These are phyloP conservation scores for Tetracentron sinense DNA, from an alignment of 164 flowering plant species.

Conservation along the genomic window DNA sequence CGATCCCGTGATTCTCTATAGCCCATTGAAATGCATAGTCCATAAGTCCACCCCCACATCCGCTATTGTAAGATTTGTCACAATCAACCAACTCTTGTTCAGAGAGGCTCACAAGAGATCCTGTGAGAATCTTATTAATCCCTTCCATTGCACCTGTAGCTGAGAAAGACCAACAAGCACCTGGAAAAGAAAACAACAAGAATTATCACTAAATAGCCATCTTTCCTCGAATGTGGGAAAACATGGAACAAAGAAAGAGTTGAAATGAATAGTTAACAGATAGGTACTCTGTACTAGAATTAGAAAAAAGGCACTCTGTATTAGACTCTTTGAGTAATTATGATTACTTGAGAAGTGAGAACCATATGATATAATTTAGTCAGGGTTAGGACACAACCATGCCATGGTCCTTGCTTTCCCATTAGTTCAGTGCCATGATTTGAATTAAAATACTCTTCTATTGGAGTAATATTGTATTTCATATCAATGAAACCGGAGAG, in stretches of 20 bases:
- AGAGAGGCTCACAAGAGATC: constrained; percentile 83
- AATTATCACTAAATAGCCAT: constrained; percentile 1
- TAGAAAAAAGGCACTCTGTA: not conserved
- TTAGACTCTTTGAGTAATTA: too few relatives aligned
- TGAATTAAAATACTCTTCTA: not conserved
- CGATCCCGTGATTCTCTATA: constrained; percentile 74
- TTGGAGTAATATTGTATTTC: not conserved
- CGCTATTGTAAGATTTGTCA: constrained; percentile 66
- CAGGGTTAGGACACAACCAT: too few relatives aligned
- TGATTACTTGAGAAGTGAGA: too few relatives aligned
- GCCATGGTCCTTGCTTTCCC: not conserved
- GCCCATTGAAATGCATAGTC: constrained; percentile 85
- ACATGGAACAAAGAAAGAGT: not conserved
- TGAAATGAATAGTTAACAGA: not conserved
- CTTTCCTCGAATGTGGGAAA: too few relatives aligned
- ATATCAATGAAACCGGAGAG: too few relatives aligned
- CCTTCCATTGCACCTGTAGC: constrained; percentile 97
- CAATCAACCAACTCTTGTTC: constrained; percentile 94
- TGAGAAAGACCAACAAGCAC: constrained; percentile 98
- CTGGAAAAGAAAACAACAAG: constrained; percentile 33
- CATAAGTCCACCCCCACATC: constrained; percentile 95
- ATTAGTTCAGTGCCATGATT: not conserved
- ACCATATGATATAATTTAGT: too few relatives aligned
- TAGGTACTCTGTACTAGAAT: not conserved
- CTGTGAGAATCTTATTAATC: constrained; percentile 75